phyloP scores from a whole-genome alignment of 108 stramenopile species.

The Seminavis robusta region DNA sequence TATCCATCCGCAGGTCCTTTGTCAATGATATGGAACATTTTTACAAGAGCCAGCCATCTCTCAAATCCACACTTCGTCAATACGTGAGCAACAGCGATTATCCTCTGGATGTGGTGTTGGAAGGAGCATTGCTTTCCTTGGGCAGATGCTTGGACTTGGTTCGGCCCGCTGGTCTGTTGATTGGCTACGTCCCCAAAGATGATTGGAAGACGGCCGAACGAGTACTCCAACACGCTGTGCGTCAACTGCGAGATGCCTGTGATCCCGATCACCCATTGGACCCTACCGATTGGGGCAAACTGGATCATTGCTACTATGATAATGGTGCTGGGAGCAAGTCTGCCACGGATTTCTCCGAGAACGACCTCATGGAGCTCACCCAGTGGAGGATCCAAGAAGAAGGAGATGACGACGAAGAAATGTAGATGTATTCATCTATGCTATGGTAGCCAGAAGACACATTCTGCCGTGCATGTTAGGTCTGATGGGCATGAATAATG shows the following conservation, averaged over 20 bases:
- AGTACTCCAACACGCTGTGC: conserved; percentile 59
- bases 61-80: no score
- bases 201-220: conserved; percentile 61
- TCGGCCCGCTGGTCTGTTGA: conserved; percentile 69
- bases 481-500: no score
- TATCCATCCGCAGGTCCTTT: conserved; percentile 66
- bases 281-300: conserved; percentile 57
- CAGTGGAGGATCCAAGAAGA: no score
- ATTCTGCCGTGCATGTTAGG: no score
- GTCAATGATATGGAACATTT: conserved; percentile 67
- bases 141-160: conserved; percentile 76
- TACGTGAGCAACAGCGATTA: conserved; percentile 36
- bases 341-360: no score
- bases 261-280: conserved; percentile 75
- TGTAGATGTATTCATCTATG: no score
- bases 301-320: no score
- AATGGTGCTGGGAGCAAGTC: no score
- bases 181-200: conserved; percentile 42
- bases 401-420: no score
- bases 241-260: conserved; percentile 45
- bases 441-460: no score
- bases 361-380: no score
- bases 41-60: conserved; percentile 41
- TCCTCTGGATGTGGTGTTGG: conserved; percentile 62
- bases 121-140: conserved; percentile 61